A percentile compares a stretch with the other conserved stretches of the same genome.
Conservation (phyloP, 140 eudicot genomes). For the Bidens hawaiensis region DNA sequence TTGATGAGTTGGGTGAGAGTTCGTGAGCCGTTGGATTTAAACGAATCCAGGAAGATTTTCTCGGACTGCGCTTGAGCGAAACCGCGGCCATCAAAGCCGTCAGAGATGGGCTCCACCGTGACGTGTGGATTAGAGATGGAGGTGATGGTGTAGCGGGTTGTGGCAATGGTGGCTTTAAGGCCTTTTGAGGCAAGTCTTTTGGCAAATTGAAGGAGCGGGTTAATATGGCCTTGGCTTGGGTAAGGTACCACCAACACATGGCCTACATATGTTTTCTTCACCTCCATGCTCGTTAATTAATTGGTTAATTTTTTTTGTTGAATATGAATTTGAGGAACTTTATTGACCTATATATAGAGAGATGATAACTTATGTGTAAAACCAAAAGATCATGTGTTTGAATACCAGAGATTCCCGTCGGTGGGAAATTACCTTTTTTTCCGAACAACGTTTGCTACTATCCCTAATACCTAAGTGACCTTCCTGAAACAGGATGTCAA, state of each 20-base stretch:
- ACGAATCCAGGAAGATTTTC: slow-evolving; percentile 29
- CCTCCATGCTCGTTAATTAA: too few species aligned
- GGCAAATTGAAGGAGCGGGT: slow-evolving; percentile 74
- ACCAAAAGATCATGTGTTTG: too few species aligned
- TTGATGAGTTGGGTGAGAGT: slow-evolving; percentile 39
- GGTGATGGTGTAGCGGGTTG: slow-evolving; percentile 42
- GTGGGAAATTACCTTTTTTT: too few species aligned
- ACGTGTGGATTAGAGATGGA: slow-evolving; percentile 35
- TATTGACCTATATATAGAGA: too few species aligned
- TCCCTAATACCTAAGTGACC: too few species aligned
- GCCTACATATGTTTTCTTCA: slow-evolving; percentile 1
- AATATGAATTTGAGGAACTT: background rate
- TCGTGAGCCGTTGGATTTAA: slow-evolving; percentile 39
- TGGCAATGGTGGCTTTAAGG: slow-evolving; percentile 56
- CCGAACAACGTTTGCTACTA: too few species aligned
- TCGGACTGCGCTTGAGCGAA: slow-evolving; percentile 27
- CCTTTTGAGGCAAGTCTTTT: slow-evolving; percentile 58
- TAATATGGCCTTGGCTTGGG: slow-evolving; percentile 88
- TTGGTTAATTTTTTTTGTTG: too few species aligned
- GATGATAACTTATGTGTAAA: too few species aligned
- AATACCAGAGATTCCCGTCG: too few species aligned
- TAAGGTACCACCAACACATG: slow-evolving; percentile 54
- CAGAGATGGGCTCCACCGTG: slow-evolving; percentile 51
- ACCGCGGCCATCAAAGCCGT: slow-evolving; percentile 60
- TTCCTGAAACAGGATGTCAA: too few species aligned